A percentile compares a stretch with the other conserved stretches of the same genome.
Evolutionary conservation across 2,329 filamentous ascomycete species (phyloP).

Genomic region (Cladosporium colombiae): DNA sequence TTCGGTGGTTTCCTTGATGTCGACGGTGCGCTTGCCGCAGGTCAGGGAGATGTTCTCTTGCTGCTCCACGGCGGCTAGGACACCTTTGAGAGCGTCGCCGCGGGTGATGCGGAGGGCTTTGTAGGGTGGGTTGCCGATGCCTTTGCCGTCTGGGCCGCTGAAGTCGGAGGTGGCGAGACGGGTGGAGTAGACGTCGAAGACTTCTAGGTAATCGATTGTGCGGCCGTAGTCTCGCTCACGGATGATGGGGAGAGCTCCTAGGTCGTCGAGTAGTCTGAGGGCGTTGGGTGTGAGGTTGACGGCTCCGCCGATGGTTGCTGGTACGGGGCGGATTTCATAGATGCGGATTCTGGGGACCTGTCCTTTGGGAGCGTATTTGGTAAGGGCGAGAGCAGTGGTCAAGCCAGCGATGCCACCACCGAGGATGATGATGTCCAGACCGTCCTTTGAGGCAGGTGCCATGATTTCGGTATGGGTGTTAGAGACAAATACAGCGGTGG

Average conservation of each 20-base stretch:
- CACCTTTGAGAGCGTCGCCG: conserved; percentile 46
- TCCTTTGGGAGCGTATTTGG: conserved; percentile 43
- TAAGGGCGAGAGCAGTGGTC: conserved; percentile 51
- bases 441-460: conserved; percentile 30
- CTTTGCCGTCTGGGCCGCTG: conserved; percentile 44
- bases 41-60: conserved; percentile 44
- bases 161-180: conserved; percentile 48
- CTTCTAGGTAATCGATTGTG: conserved; percentile 46
- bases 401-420: conserved; percentile 56
- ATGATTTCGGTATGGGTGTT: conserved; percentile 2
- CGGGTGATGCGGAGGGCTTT: conserved; percentile 47
- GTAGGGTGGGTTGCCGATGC: conserved; percentile 47
- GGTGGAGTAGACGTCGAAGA: conserved; percentile 48
- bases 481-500: neutral
- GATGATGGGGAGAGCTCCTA: conserved; percentile 41
- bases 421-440: conserved; percentile 49
- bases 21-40: conserved; percentile 45
- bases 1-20: conserved; percentile 42
- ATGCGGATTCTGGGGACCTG: conserved; percentile 46
- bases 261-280: conserved; percentile 42
- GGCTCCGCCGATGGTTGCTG: conserved; percentile 49
- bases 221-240: conserved; percentile 43
- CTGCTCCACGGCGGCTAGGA: conserved; percentile 43
- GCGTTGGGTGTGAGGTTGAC: conserved; percentile 52
- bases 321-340: conserved; percentile 50